phyloP scores from a whole-genome alignment of 495 filamentous ascomycete species.

The Bacidia gigantensis region DNA sequence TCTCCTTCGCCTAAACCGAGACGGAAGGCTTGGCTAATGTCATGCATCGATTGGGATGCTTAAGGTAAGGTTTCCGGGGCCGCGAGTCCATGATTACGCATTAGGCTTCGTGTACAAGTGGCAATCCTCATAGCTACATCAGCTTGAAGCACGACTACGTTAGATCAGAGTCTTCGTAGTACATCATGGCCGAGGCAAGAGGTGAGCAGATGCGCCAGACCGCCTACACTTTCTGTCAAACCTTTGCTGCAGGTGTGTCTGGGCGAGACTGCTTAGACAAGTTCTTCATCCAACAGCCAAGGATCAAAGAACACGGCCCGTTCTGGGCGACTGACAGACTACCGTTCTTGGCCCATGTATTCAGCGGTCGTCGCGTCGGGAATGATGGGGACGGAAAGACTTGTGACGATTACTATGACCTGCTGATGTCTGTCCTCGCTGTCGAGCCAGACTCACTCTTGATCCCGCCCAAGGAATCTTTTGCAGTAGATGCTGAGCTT shows the following conservation, averaged over 20 bases:
- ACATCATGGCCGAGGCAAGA: not conserved
- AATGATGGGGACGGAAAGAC: slow-evolving; percentile 1
- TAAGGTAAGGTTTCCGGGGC: not conserved
- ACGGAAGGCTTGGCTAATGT: not conserved
- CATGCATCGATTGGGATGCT: not conserved
- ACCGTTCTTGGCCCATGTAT: slow-evolving; percentile 25
- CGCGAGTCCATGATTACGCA: not conserved
- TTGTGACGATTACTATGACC: slow-evolving; percentile 25
- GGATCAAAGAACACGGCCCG: slow-evolving; percentile 28
- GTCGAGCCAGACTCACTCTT: slow-evolving; percentile 20
- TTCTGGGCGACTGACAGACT: slow-evolving; percentile 22
- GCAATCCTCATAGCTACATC: not conserved
- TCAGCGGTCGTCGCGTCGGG: slow-evolving; percentile 18
- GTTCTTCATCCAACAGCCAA: slow-evolving; percentile 18
- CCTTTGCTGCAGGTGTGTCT: slow-evolving; percentile 15
- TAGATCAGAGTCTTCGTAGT: no score
- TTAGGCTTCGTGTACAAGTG: not conserved
- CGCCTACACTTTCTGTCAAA: slow-evolving; percentile 19
- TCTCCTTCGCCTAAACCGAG: not conserved
- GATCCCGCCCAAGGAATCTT: slow-evolving; percentile 20
- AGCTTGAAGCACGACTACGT: no score
- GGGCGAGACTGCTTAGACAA: slow-evolving; percentile 18
- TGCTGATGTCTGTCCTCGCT: slow-evolving; percentile 20
- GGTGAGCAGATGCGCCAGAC: slow-evolving; percentile 10
- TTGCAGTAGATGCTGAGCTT: slow-evolving; percentile 20